phyloP scores from a whole-genome alignment of 495 filamentous ascomycete genomes.

The Aspergillus homomorphus region DNA sequence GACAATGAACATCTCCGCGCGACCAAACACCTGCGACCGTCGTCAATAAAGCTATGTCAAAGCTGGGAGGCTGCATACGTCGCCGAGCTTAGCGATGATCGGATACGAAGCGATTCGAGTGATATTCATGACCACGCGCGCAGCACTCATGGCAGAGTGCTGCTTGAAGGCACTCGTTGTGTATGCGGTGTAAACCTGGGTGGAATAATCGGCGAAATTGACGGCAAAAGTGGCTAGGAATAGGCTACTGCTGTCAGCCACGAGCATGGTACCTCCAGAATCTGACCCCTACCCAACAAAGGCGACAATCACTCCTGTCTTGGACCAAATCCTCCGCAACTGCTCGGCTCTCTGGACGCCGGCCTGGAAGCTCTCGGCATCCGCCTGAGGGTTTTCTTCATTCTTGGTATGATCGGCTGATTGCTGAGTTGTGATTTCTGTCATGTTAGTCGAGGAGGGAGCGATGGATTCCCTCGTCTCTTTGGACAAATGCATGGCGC shows the following conservation, averaged over 20 bases:
- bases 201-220: slow-evolving; percentile 26
- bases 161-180: slow-evolving; percentile 25
- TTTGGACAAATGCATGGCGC: neutral
- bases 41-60: neutral
- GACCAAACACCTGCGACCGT: slow-evolving; percentile 15
- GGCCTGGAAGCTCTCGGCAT: slow-evolving; percentile 20
- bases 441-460: neutral
- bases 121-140: slow-evolving; percentile 26
- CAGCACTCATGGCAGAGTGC: slow-evolving; percentile 27
- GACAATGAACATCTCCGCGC: slow-evolving; percentile 28
- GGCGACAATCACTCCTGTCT: slow-evolving; percentile 19
- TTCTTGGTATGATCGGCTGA: neutral
- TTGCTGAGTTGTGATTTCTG: neutral
- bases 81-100: slow-evolving; percentile 26
- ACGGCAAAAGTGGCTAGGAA: slow-evolving; percentile 25
- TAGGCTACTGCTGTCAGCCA: slow-evolving; percentile 12
- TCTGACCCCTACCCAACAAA: slow-evolving; percentile 18
- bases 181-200: slow-evolving; percentile 23
- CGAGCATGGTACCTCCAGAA: neutral
- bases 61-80: slow-evolving; percentile 9
- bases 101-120: slow-evolving; percentile 25
- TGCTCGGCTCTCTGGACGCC: slow-evolving; percentile 24
- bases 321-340: slow-evolving; percentile 24
- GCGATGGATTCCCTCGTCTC: neutral
- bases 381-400: neutral